Conservation (phyloP, 164 flowering plant genomes). For the Magnolia kwangsiensis region DNA sequence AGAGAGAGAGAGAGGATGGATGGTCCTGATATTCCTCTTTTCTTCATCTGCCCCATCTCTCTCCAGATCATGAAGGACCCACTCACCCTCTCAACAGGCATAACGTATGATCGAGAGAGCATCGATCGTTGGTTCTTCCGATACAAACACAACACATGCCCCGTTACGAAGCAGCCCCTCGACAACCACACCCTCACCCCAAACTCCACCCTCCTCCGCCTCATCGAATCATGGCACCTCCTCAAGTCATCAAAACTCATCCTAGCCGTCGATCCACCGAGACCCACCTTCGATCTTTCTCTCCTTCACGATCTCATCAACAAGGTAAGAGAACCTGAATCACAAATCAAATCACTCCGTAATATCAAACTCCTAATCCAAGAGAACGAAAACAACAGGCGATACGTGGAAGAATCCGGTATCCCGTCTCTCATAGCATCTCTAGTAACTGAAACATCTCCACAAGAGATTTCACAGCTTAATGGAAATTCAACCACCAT, state of each 20-base stretch:
- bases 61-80: slow-evolving; percentile 73
- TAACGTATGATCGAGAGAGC: slow-evolving; percentile 67
- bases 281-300: slow-evolving; percentile 24
- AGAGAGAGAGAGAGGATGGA: slow-evolving; percentile 24
- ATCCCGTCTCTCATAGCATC: slow-evolving; percentile 42
- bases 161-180: slow-evolving; percentile 44
- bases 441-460: slow-evolving; percentile 20
- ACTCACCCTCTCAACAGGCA: slow-evolving; percentile 58
- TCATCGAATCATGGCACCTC: slow-evolving; percentile 64
- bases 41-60: slow-evolving; percentile 71
- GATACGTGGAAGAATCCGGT: slow-evolving; percentile 46
- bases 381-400: slow-evolving; percentile 35
- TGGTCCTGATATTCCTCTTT: slow-evolving; percentile 50
- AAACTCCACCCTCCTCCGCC: slow-evolving; percentile 62
- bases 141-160: slow-evolving; percentile 48
- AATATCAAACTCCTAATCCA: slow-evolving; percentile 42
- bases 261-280: slow-evolving; percentile 25
- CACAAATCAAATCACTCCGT: slow-evolving; percentile 29
- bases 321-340: slow-evolving; percentile 29
- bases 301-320: slow-evolving; percentile 28
- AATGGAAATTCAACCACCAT: background rate
- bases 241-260: slow-evolving; percentile 17
- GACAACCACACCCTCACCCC: slow-evolving; percentile 43
- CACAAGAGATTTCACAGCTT: background rate
- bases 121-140: slow-evolving; percentile 59